These are phyloP conservation scores for Linaria vulgaris DNA, from an alignment of 257 asterid genomes.

Conservation along the genomic window DNA sequence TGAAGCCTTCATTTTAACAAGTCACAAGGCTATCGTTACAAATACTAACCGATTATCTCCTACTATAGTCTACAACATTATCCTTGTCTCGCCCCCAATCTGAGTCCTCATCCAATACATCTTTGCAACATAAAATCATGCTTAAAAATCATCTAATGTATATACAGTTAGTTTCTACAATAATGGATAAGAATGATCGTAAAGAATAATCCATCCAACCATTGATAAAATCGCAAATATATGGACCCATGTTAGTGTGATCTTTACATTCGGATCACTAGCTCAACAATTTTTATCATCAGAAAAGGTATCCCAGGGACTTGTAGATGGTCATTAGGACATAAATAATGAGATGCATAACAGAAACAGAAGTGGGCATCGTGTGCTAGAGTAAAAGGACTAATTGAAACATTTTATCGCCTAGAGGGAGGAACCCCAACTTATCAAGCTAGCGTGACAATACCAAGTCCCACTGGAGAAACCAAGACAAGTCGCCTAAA, in stretches of 20 bases:
- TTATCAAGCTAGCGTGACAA: conserved; percentile 88
- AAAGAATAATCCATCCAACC: conserved; percentile 97
- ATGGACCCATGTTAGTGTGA: conserved; percentile 63
- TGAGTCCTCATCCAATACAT: too few species aligned
- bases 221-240: conserved; percentile 87
- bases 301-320: too few species aligned
- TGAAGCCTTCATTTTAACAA: too few species aligned
- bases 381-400: conserved; percentile 94
- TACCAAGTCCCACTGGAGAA: conserved; percentile 85
- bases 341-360: conserved; percentile 32
- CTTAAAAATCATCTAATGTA: too few species aligned
- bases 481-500: conserved; percentile 81
- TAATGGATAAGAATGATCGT: too few species aligned
- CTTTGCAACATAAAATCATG: too few species aligned
- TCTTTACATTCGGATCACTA: not conserved
- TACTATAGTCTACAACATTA: too few species aligned
- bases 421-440: conserved; percentile 84
- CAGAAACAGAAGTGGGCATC: conserved; percentile 97
- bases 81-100: too few species aligned
- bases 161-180: too few species aligned
- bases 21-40: too few species aligned
- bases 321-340: too few species aligned
- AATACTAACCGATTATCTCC: too few species aligned
- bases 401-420: conserved; percentile 91
- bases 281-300: not conserved